A percentile compares a stretch with the other conserved stretches of the same genome.
Conservation (phyloP, 768 basidiomycete species). For the Floccularia luteovirens region DNA sequence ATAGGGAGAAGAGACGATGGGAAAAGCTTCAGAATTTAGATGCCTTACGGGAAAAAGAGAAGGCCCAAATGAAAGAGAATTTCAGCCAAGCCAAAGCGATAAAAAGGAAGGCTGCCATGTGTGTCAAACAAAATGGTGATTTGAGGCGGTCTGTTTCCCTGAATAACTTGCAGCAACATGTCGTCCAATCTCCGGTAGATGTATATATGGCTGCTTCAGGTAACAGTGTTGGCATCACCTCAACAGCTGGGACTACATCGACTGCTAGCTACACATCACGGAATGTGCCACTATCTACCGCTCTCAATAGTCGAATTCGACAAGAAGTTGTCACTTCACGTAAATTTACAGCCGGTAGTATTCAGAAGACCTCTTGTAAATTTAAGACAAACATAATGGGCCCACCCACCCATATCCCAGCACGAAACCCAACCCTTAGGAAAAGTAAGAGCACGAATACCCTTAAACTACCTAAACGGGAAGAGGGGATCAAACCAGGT, state of each 20-base stretch:
- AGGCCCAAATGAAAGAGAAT: constrained; percentile 23
- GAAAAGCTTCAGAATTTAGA: constrained; percentile 47
- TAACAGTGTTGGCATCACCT: constrained; percentile 90
- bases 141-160: constrained; percentile 71
- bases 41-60: constrained; percentile 33
- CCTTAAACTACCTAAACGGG: constrained; percentile 64
- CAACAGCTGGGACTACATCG: constrained; percentile 83
- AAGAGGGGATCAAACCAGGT: constrained; percentile 86
- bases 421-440: constrained; percentile 42
- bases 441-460: constrained; percentile 83
- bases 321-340: constrained; percentile 65
- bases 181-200: constrained; percentile 21
- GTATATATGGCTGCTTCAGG: constrained; percentile 88
- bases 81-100: constrained; percentile 26
- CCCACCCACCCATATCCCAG: constrained; percentile 55
- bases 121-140: constrained; percentile 32
- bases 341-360: constrained; percentile 25
- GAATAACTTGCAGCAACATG: constrained; percentile 62
- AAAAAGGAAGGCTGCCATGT: constrained; percentile 27
- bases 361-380: constrained; percentile 7
- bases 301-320: constrained; percentile 48
- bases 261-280: constrained; percentile 40
- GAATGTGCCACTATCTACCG: constrained; percentile 41
- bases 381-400: constrained; percentile 47
- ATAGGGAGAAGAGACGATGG: constrained; percentile 62